Conservation (phyloP, 768 basidiomycete species). For the Amanita rimosa region DNA sequence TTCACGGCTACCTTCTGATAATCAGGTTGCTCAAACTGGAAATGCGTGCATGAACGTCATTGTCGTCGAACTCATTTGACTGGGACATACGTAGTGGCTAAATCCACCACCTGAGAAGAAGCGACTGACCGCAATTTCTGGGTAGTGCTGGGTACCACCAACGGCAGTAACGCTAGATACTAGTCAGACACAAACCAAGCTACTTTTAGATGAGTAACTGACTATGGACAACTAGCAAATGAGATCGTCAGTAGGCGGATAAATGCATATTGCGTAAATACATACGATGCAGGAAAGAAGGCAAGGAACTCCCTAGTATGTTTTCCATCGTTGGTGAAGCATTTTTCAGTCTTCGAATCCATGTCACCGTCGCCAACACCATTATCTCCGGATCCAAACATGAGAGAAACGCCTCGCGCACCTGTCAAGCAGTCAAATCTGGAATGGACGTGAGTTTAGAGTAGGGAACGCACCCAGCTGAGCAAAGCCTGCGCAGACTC, state of each 20-base stretch:
- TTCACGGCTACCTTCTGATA: constrained; percentile 35
- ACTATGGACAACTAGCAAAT: constrained; percentile 35
- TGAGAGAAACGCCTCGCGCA: constrained; percentile 47
- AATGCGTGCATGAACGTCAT: neutral
- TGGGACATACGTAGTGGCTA: constrained; percentile 42
- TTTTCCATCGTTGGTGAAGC: constrained; percentile 47
- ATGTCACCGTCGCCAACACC: constrained; percentile 54
- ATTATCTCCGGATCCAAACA: constrained; percentile 53
- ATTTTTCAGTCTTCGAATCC: constrained; percentile 37
- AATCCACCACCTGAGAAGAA: constrained; percentile 70
- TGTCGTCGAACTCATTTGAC: neutral
- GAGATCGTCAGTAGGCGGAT: constrained; percentile 9
- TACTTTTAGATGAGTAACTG: constrained; percentile 9
- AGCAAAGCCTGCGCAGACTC: constrained; percentile 46
- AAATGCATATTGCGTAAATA: constrained; percentile 17
- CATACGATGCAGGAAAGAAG: constrained; percentile 44
- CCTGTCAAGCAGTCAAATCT: constrained; percentile 20
- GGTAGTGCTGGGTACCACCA: constrained; percentile 42
- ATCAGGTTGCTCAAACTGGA: constrained; percentile 13
- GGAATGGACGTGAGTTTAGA: neutral
- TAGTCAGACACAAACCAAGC: neutral
- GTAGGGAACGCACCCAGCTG: constrained; percentile 34
- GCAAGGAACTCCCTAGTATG: constrained; percentile 41
- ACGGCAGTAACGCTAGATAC: constrained; percentile 53
- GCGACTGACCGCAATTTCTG: constrained; percentile 37